Evolutionary conservation across 177 flowering plant species (phyloP), one percentile per base, ranked within the genome.

Genomic region (Tripterygium wilfordii): DNA sequence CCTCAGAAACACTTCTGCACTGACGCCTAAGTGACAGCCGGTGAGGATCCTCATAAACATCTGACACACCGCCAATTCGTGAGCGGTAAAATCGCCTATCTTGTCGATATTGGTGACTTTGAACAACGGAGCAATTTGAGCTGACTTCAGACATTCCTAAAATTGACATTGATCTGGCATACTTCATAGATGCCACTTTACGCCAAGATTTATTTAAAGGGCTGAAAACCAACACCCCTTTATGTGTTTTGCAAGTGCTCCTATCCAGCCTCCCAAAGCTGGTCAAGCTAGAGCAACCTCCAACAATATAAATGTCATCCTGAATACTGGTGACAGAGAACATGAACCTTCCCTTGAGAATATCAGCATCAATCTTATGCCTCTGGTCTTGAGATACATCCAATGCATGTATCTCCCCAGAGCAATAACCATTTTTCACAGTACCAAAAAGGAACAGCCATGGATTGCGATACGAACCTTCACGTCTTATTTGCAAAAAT

Each of bases 21-120:
- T 86, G 90, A 30, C 87, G 85, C 51, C 98, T 77, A 5, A 82
- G 61, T 19, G 96, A 92, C 29, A 92, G 79, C 62, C 88, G 75
- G 62, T 94, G 99, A 52, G 99, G 99, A 73, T 94, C 99, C 66
- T 82, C 92, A 43, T 89, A 94, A 51, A 94, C 88, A 64, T 88
- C 95, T 2, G 95, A 86, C 15, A 72, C 76, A 20, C 91, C 88
- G 35, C 86, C 83, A 26, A 68, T 10, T 22, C 96, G 62, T 38
- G 91, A 52, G 65, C 89, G 64, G 8, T 72, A 51, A 58, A 68
- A 64, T 21, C 74, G 79, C 36, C 75, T 72, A 18, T 80, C 95
- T n/a, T 76, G 78, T 48, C 79, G 67, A 51, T 47, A 67, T 5
- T 28, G 13, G 48, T 73, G 80, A 51, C 62, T 64, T 20, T 51